These are phyloP conservation scores for Barnettozyma siamensis DNA, from an alignment of 805 yeast genomes.

Conservation along the genomic window DNA sequence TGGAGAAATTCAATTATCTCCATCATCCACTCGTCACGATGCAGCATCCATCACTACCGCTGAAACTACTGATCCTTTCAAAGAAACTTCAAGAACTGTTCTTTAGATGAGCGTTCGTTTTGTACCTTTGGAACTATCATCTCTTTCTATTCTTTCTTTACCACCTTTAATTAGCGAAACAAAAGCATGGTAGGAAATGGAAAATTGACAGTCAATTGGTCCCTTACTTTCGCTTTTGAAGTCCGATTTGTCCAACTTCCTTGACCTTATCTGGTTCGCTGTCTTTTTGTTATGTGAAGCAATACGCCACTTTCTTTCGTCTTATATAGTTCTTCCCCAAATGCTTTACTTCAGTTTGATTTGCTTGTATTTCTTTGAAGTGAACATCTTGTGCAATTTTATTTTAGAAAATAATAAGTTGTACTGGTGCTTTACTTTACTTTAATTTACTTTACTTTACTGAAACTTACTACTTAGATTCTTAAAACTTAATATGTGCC, in stretches of 20 bases:
- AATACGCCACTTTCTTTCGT: constrained; percentile 4
- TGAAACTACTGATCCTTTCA: constrained; percentile 25
- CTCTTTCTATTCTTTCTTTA: neutral
- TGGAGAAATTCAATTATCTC: constrained; percentile 23
- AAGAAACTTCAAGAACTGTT: constrained; percentile 26
- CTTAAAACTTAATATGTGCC: no score
- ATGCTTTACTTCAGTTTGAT: neutral
- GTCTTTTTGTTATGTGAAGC: neutral
- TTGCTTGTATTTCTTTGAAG: neutral
- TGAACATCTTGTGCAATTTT: no score
- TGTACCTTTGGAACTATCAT: neutral
- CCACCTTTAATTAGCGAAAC: neutral
- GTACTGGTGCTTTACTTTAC: no score
- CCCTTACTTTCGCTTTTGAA: no score
- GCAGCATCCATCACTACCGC: constrained; percentile 20
- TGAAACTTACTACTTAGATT: no score
- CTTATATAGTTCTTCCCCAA: constrained; percentile 2
- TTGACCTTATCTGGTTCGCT: no score
- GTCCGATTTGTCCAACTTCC: neutral
- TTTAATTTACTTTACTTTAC: no score
- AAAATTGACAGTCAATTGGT: no score
- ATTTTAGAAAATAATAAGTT: no score
- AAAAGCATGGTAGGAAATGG: no score
- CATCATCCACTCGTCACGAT: constrained; percentile 18
- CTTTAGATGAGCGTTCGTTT: constrained; percentile 8